Percentiles rank a stretch among this genome's conserved stretches.
Evolutionary conservation across 345 rosid genomes (phyloP).

Genomic region (Arabidopsis arenosa): DNA sequence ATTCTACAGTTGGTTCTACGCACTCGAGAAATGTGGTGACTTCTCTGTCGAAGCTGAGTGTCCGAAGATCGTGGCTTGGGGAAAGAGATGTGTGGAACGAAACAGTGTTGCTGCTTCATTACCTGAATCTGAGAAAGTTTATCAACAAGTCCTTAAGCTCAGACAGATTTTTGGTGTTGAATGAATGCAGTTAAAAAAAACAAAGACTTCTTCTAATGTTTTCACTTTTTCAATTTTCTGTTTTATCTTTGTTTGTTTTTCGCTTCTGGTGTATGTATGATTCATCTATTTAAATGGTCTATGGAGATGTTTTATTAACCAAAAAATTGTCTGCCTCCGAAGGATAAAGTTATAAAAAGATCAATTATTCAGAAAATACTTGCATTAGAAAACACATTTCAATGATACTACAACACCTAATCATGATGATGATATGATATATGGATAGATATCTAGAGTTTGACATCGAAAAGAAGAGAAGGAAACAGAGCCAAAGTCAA

Average conservation of each 20-base stretch:
- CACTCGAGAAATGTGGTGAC: slow-evolving; percentile 41
- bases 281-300: background rate
- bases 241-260: background rate
- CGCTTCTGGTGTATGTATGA: background rate
- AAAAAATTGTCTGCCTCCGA: too few species aligned
- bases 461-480: slow-evolving; percentile 42
- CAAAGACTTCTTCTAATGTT: too few species aligned
- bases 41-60: slow-evolving; percentile 45
- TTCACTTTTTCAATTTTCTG: background rate
- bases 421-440: background rate
- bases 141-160: slow-evolving; percentile 45
- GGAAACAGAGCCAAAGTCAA: slow-evolving; percentile 42
- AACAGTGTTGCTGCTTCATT: slow-evolving; percentile 41
- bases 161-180: slow-evolving; percentile 43
- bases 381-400: background rate
- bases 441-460: slow-evolving; percentile 4
- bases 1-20: slow-evolving; percentile 47
- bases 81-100: slow-evolving; percentile 41
- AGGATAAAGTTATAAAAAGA: too few species aligned
- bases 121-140: slow-evolving; percentile 44
- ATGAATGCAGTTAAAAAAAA: background rate
- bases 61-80: slow-evolving; percentile 48
- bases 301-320: background rate
- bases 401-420: background rate
- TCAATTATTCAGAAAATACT: too few species aligned